phyloP scores from a whole-genome alignment of 208 protist species.

The Herpetomonas tarakana region DNA sequence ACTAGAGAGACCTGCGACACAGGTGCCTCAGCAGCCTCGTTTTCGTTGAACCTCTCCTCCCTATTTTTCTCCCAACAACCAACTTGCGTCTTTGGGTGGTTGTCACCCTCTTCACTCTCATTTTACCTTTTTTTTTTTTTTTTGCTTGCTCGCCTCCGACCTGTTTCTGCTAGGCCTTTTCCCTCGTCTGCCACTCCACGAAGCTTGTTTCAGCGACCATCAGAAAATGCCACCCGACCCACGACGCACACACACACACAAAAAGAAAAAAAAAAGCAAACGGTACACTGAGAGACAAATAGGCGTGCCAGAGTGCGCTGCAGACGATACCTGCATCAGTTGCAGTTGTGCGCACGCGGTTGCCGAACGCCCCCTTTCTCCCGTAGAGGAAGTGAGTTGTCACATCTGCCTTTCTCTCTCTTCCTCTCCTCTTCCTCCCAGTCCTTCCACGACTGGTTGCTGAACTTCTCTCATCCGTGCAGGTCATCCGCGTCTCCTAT shows the following conservation, averaged over 20 bases:
- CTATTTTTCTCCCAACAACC: constrained; percentile 11
- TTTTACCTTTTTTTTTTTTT: constrained; percentile 17
- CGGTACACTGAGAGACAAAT: too few species aligned
- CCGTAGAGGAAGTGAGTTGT: too few species aligned
- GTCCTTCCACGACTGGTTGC: not conserved
- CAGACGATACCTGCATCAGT: too few species aligned
- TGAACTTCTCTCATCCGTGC: not conserved
- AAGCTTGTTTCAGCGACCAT: constrained; percentile 4
- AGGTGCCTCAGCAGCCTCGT: constrained; percentile 37
- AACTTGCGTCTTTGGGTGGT: constrained; percentile 6
- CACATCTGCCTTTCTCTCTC: too few species aligned
- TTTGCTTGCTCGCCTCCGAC: not conserved
- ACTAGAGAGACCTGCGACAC: constrained; percentile 26
- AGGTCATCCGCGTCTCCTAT: not conserved
- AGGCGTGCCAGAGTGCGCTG: too few species aligned
- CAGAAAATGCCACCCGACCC: not conserved
- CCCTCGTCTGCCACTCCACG: not conserved
- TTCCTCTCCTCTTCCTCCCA: not conserved
- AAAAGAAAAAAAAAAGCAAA: too few species aligned
- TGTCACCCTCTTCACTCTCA: constrained; percentile 13
- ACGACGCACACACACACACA: too few species aligned
- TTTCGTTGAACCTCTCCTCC: constrained; percentile 28
- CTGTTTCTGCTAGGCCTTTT: too few species aligned
- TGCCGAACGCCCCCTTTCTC: too few species aligned
- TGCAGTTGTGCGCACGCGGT: too few species aligned